A percentile compares a stretch with the other conserved stretches of the same genome.
These are phyloP conservation scores for Geotrichum bryndzae DNA, from an alignment of 1,139 yeast genomes.

Conservation along the genomic window DNA sequence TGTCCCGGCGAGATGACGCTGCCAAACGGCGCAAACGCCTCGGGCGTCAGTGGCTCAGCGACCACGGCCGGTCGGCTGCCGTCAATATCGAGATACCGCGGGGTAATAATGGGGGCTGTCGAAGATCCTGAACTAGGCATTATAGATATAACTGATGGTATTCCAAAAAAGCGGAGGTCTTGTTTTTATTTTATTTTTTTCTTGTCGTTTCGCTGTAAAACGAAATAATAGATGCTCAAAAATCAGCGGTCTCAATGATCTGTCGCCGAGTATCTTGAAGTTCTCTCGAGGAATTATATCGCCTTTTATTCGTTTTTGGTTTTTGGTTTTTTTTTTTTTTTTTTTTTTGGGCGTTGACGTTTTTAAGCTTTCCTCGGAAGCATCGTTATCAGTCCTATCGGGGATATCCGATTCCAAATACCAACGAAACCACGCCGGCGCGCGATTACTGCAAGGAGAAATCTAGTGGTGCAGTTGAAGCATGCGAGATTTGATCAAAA, in stretches of 20 bases:
- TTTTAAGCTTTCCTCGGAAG: not conserved
- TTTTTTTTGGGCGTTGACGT: not conserved
- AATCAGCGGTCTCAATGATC: no score
- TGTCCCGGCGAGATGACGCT: constrained; percentile 51
- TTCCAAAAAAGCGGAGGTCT: not conserved
- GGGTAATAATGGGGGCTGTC: not conserved
- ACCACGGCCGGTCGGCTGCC: not conserved
- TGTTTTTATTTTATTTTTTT: not conserved
- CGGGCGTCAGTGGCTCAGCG: constrained; percentile 45
- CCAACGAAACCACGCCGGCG: not conserved
- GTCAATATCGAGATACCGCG: not conserved
- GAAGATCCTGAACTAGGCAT: not conserved
- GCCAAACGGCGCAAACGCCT: constrained; percentile 47
- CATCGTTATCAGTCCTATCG: not conserved
- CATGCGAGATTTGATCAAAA: not conserved
- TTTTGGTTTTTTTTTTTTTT: not conserved
- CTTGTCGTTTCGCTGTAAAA: no score
- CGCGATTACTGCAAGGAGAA: not conserved
- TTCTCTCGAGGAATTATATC: no score
- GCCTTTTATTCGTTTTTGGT: no score
- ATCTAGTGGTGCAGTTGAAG: not conserved
- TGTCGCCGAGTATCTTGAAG: no score
- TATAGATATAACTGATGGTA: not conserved
- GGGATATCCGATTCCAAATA: not conserved
- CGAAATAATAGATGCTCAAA: no score